Evolutionary conservation across 139 green algal genomes (phyloP).

Genomic region (Micractinium conductrix): DNA sequence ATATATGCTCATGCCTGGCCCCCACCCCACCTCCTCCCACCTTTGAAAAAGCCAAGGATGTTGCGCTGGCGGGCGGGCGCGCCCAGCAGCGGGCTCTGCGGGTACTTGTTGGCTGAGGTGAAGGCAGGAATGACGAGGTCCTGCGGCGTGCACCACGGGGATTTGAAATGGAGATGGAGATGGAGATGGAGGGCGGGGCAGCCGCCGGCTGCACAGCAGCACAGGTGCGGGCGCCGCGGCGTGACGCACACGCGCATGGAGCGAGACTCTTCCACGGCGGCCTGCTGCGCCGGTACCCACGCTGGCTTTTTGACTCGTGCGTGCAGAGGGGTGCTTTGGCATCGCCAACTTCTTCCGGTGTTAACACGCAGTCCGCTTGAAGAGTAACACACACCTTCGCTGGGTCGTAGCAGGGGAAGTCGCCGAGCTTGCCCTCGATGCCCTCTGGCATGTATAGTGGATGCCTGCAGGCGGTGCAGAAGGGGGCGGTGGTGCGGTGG

Average conservation of each 20-base stretch:
- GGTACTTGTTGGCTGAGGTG: neutral
- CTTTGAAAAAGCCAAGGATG: constrained; percentile 7
- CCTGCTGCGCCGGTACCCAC: no score
- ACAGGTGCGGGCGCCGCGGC: no score
- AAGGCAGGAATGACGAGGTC: constrained; percentile 5
- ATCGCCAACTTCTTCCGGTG: no score
- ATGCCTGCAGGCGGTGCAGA: constrained; percentile 2
- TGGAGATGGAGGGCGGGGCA: neutral
- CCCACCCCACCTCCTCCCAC: neutral
- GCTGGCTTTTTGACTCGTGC: no score
- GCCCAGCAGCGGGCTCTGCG: neutral
- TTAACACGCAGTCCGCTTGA: no score
- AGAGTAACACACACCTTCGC: constrained; percentile 29
- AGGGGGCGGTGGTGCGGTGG: neutral
- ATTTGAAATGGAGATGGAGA: neutral
- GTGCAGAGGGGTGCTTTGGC: no score
- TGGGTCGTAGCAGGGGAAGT: constrained; percentile 47
- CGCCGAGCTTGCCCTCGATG: constrained; percentile 19
- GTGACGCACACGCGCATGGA: no score
- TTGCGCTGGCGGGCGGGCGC: neutral
- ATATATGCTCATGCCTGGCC: no score
- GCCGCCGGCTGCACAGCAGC: no score
- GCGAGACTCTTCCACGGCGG: no score
- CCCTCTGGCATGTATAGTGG: constrained; percentile 28
- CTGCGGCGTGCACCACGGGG: neutral